Evolutionary conservation across 805 yeast species (phyloP), one percentile per base, ranked within the genome.

Genomic region (Suhomyces pyralidae): DNA sequence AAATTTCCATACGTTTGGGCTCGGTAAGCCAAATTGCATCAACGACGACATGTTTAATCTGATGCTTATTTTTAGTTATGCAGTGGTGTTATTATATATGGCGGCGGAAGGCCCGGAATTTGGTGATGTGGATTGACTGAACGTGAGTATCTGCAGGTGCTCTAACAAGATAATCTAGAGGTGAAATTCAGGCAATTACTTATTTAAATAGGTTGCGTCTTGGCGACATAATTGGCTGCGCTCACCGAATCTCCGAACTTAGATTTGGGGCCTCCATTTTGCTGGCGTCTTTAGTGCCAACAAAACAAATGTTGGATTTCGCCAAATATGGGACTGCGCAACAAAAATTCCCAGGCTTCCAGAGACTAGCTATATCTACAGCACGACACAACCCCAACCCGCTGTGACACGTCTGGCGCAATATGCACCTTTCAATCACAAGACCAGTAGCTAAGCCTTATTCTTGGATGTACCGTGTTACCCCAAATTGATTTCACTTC

Each of bases 21-120:
- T 61, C 3, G 78, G 79, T 25, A 68, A 61, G 6, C 77, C 77
- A 53, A 75, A 65, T 49, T 62, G 58, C 4, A 71, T 68, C 47
- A 55, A 55, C 26, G 51, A 46, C 22, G 22, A 20, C 22, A 20
- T 20, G 22, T 20, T 20, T 20, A 20, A 20, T 20, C 22, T 20
- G 30, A 20, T 12, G 9, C 12, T 20, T 9, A 7, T 20, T 8
- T 17, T 22, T 5, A 22, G n/a, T 15, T 20, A 7, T 14, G 12
- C 30, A 4, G 25, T 7, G 9, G 26, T 48, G n/a, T 24, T 48
- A 25, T 48, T 48, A 48, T 48, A 17, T 42, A 42, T 24, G 42
- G 42, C 20, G 12, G 14, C 24, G 24, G 42, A 36, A 12, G 42
- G 24, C 5, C 24, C 17, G 24, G 24, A 38, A 38, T 38, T 38